These are phyloP conservation scores for Claviceps arundinis DNA, from an alignment of 2,329 filamentous ascomycete species.

Conservation along the genomic window DNA sequence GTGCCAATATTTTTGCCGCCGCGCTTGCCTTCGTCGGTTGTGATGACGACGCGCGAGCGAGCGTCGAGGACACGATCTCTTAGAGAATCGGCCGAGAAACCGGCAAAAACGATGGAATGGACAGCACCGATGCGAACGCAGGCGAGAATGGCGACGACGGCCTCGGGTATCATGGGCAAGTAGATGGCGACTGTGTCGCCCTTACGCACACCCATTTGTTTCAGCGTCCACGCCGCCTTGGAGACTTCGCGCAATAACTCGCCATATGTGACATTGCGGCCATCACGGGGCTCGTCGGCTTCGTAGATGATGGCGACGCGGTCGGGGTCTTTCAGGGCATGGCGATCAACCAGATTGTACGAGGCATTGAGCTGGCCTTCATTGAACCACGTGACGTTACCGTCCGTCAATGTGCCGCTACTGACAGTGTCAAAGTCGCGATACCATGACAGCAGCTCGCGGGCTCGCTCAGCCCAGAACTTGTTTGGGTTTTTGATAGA, in stretches of 20 bases:
- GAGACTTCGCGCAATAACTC: conserved; percentile 90
- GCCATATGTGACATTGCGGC: conserved; percentile 81
- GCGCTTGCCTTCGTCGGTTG: conserved; percentile 92
- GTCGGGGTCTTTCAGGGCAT: conserved; percentile 88
- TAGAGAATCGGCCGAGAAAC: conserved; percentile 92
- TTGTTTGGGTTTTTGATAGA: conserved; percentile 80
- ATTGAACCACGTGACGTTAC: conserved; percentile 88
- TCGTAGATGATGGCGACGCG: conserved; percentile 97
- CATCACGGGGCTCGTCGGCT: conserved; percentile 78
- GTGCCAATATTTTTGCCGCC: conserved; percentile 95
- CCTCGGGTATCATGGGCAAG: conserved; percentile 97
- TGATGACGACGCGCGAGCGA: conserved; percentile 86
- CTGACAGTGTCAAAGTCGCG: conserved; percentile 84
- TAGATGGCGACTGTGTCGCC: conserved; percentile 96
- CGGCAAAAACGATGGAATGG: conserved; percentile 95
- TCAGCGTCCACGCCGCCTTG: conserved; percentile 73
- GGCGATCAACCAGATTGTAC: conserved; percentile 94
- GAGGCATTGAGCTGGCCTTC: conserved; percentile 90
- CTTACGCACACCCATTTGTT: conserved; percentile 92
- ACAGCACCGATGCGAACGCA: conserved; percentile 86
- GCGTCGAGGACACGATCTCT: conserved; percentile 90
- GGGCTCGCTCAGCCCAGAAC: conserved; percentile 80
- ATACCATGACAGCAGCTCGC: conserved; percentile 82
- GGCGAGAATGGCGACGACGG: conserved; percentile 79
- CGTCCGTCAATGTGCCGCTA: conserved; percentile 59